phyloP scores from a whole-genome alignment of 1,284 basidiomycete genomes.

The Ceratobasidium sp. region DNA sequence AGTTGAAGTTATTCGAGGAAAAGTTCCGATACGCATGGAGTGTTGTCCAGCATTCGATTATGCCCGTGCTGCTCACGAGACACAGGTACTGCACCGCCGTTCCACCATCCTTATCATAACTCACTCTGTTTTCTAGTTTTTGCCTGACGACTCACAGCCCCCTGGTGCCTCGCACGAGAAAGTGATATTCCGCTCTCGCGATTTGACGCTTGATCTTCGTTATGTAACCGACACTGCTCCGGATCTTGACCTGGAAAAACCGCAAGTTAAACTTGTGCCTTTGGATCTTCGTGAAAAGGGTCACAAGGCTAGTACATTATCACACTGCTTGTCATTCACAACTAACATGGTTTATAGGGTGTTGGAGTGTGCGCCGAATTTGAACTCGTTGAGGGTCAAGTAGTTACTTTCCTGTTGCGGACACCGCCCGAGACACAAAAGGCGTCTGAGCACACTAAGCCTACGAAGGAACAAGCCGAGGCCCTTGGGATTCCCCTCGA shows the following conservation, averaged over 20 bases:
- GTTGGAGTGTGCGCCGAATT: slow-evolving; percentile 61
- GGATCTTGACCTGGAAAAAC: slow-evolving; percentile 56
- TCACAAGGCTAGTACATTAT: slow-evolving; percentile 47
- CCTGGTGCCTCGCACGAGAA: slow-evolving; percentile 57
- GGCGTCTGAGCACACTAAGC: slow-evolving; percentile 47
- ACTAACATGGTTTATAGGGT: slow-evolving; percentile 52
- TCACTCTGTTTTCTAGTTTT: slow-evolving; percentile 45
- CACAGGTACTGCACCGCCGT: slow-evolving; percentile 52
- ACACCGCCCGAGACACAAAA: slow-evolving; percentile 56
- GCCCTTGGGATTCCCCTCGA: slow-evolving; percentile 60
- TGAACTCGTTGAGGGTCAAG: slow-evolving; percentile 79
- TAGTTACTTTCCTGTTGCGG: slow-evolving; percentile 82
- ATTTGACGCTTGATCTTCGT: slow-evolving; percentile 75
- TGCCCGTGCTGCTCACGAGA: slow-evolving; percentile 74
- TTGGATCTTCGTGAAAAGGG: slow-evolving; percentile 71
- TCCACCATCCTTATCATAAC: slow-evolving; percentile 53
- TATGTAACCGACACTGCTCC: slow-evolving; percentile 66
- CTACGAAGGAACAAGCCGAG: slow-evolving; percentile 50
- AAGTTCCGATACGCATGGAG: slow-evolving; percentile 77
- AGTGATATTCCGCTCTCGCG: slow-evolving; percentile 69
- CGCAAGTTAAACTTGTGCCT: slow-evolving; percentile 62
- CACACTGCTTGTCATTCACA: not conserved
- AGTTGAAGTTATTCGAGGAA: slow-evolving; percentile 85
- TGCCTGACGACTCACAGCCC: slow-evolving; percentile 56
- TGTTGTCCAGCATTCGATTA: slow-evolving; percentile 96